Evolutionary conservation across 2,329 filamentous ascomycete species (phyloP).

Genomic region (Purpureocillium lavendulum): DNA sequence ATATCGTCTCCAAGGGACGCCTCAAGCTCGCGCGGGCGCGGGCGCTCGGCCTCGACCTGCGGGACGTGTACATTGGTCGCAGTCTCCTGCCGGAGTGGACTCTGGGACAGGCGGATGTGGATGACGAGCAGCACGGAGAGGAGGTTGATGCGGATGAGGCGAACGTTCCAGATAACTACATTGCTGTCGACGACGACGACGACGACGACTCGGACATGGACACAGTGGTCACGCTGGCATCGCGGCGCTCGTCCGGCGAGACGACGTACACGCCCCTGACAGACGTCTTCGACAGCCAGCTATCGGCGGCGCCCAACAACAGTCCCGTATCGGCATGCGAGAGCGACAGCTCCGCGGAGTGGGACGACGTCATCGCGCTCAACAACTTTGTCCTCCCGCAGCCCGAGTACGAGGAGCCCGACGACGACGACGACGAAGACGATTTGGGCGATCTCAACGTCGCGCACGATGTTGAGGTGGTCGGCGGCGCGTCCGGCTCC

Average conservation of each 20-base stretch:
- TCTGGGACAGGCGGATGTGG: too few species aligned
- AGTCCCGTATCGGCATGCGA: constrained; percentile 1
- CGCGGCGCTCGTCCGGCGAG: too few species aligned
- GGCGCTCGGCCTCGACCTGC: constrained; percentile 10
- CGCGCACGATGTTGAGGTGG: too few species aligned
- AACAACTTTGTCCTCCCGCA: constrained; percentile 12
- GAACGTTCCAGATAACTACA: too few species aligned
- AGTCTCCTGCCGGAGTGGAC: constrained; percentile 21
- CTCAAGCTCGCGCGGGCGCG: constrained; percentile 15
- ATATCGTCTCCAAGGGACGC: constrained; percentile 18
- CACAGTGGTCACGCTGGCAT: too few species aligned
- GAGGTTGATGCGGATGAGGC: too few species aligned
- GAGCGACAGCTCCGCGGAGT: constrained; percentile 4
- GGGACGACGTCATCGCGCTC: constrained; percentile 8
- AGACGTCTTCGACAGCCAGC: constrained; percentile 1
- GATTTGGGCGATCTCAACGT: too few species aligned
- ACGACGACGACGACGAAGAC: too few species aligned
- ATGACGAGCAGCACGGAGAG: too few species aligned
- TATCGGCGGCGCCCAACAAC: neutral
- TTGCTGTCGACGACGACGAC: neutral
- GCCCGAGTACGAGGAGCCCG: too few species aligned
- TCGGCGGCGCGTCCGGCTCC: too few species aligned
- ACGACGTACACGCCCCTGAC: neutral
- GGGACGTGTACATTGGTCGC: constrained; percentile 14
- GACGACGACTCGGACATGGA: neutral